Base-by-base conservation (phyloP, 257 asterid genomes). In the Capsicum rhomboideum region DNA sequence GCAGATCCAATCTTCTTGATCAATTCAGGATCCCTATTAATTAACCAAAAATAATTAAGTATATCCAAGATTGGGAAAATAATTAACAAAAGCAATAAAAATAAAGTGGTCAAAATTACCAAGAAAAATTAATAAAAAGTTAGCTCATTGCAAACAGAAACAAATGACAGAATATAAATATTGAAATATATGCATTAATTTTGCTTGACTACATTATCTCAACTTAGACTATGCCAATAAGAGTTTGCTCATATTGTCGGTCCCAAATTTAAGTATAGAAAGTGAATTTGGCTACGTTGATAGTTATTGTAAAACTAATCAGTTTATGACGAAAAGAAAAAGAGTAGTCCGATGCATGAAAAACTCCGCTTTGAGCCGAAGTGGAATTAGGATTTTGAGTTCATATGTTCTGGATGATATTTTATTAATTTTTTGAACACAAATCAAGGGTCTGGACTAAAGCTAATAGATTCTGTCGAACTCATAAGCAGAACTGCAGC, bases 1-100 rank as follows among this genome's bases (percentile, higher is more conserved):
- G 87, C 87, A 64, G 81, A 72, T 79, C 87, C 87, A 64, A 84
- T 84, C 64, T 12, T 84, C 55, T 68, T 84, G 53, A 84, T 64
- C 64, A 84, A 10, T 54, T 84, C 61, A 54, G 87, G 87, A 79
- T 84, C 87, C 84, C 87, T 84, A 74, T 44, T 44, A 40, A 71
- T 20, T 11, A n/a, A 42, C n/a, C 11, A 42, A 71, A 71, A 61
- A 21, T 1, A 56, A 4, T 16, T 4, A n/a, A 59, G 31, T 59
- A 59, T 59, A 21, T 21, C 34, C 4, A 58, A 58, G 31, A 58
- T 21, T 58, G 2, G 1, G 21, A 58, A 0, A 49, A 49, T 10
- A 49, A 56, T 58, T 2, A 58, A n/a, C 14, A n/a, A n/a, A 58
- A 58, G 29, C 66, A 58, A 58, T 58, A 9, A 6, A 56, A 20